phyloP scores from a whole-genome alignment of 176 grass and related monocot genomes.

The Ampelocalamus luodianensis region DNA sequence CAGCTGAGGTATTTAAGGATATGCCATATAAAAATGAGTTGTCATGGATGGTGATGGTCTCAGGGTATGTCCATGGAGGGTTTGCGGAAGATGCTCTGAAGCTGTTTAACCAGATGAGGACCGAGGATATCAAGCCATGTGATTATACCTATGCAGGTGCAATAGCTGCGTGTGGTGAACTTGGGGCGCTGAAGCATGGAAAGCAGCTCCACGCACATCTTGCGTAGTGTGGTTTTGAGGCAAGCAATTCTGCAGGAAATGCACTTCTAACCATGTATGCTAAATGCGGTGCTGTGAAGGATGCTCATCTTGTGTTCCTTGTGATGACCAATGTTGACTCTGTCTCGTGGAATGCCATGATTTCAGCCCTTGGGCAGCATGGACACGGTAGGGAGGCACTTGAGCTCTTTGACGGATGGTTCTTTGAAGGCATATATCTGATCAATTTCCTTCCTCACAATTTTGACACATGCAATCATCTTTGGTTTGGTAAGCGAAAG shows the following conservation, averaged over 20 bases:
- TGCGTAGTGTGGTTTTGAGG: constrained; percentile 66
- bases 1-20: constrained; percentile 62
- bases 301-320: constrained; percentile 63
- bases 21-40: constrained; percentile 83
- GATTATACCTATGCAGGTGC: constrained; percentile 79
- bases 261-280: constrained; percentile 91
- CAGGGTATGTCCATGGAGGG: constrained; percentile 77
- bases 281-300: constrained; percentile 74
- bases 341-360: constrained; percentile 94
- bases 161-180: constrained; percentile 79
- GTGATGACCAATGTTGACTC: constrained; percentile 74
- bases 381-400: constrained; percentile 74
- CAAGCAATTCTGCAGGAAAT: constrained; percentile 82
- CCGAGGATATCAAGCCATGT: constrained; percentile 57
- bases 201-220: constrained; percentile 80
- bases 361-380: constrained; percentile 83
- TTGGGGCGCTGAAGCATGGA: constrained; percentile 63
- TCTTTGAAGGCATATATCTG: constrained; percentile 54
- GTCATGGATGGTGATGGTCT: constrained; percentile 93
- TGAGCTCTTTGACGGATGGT: constrained; percentile 74
- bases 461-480: constrained; percentile 87
- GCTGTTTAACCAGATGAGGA: constrained; percentile 69
- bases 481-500: constrained; percentile 77
- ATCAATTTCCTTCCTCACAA: constrained; percentile 79
- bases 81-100: constrained; percentile 74